Evolutionary conservation across 2,329 filamentous ascomycete species (phyloP).

Genomic region (Arthroderma sp.): DNA sequence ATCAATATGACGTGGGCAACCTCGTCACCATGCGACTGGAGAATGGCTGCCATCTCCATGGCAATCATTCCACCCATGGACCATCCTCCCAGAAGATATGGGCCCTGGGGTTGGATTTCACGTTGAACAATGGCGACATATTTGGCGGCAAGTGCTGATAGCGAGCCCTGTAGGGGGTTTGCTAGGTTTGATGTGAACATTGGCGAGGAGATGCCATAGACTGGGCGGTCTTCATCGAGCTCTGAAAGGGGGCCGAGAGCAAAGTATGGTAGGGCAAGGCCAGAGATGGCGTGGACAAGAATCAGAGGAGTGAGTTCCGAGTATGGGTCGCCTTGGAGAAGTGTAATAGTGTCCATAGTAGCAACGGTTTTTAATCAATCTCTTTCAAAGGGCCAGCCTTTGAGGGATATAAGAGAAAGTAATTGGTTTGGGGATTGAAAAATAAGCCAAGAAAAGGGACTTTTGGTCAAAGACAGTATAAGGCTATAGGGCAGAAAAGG

Average conservation of each 20-base stretch:
- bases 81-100: constrained; percentile 28
- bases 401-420: too few relatives aligned
- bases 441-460: too few relatives aligned
- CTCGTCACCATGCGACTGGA: constrained; percentile 9
- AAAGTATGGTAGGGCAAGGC: constrained; percentile 13
- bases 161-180: constrained; percentile 9
- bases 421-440: too few relatives aligned
- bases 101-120: constrained; percentile 22
- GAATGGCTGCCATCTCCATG: constrained; percentile 13
- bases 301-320: constrained; percentile 12
- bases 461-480: too few relatives aligned
- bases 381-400: too few relatives aligned
- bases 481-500: too few relatives aligned
- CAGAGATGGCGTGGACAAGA: constrained; percentile 13
- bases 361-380: too few relatives aligned
- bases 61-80: constrained; percentile 26
- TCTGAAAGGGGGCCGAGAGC: constrained; percentile 11
- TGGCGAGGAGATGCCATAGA: constrained; percentile 15
- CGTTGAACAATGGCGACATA: constrained; percentile 11
- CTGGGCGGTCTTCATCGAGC: constrained; percentile 8
- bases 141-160: constrained; percentile 11
- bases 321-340: constrained; percentile 11
- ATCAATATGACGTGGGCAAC: constrained; percentile 14
- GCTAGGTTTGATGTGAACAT: constrained; percentile 10
- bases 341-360: constrained; percentile 12